Evolutionary conservation across 352 stramenopile genomes (phyloP).

Genomic region (Albugo laibachii): DNA sequence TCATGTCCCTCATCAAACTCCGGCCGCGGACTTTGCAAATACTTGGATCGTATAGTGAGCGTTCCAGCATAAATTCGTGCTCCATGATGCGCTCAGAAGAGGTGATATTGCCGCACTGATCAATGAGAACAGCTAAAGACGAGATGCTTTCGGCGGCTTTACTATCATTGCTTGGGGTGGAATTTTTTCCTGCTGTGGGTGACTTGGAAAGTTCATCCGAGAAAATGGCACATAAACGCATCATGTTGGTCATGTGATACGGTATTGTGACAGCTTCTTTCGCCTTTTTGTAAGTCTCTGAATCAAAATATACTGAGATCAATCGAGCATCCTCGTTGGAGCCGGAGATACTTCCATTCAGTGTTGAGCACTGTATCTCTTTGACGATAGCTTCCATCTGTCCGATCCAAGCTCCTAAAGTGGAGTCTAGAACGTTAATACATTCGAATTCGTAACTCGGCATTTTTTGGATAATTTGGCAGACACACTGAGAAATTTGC

Average conservation of each 20-base stretch:
- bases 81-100: constrained; percentile 21
- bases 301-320: constrained; percentile 33
- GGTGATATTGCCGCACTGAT: constrained; percentile 3
- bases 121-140: neutral
- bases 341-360: constrained; percentile 46
- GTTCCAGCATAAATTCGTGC: constrained; percentile 42
- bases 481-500: constrained; percentile 37
- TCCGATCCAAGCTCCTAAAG: constrained; percentile 45
- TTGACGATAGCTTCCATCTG: constrained; percentile 48
- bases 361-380: constrained; percentile 51
- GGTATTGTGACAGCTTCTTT: constrained; percentile 32
- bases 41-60: constrained; percentile 32
- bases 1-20: constrained; percentile 50
- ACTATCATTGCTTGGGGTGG: constrained; percentile 1
- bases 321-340: constrained; percentile 15
- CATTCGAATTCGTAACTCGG: constrained; percentile 34
- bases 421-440: constrained; percentile 35
- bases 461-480: constrained; percentile 55
- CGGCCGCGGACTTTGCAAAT: constrained; percentile 23
- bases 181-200: neutral
- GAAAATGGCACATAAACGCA: neutral
- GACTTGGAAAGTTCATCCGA: too few relatives aligned
- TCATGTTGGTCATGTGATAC: constrained; percentile 9
- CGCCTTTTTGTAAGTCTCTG: constrained; percentile 36
- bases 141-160: neutral